Evolutionary conservation across 805 yeast genomes (phyloP), one percentile per base, ranked within the genome.

Genomic region (Candida nemodendra): DNA sequence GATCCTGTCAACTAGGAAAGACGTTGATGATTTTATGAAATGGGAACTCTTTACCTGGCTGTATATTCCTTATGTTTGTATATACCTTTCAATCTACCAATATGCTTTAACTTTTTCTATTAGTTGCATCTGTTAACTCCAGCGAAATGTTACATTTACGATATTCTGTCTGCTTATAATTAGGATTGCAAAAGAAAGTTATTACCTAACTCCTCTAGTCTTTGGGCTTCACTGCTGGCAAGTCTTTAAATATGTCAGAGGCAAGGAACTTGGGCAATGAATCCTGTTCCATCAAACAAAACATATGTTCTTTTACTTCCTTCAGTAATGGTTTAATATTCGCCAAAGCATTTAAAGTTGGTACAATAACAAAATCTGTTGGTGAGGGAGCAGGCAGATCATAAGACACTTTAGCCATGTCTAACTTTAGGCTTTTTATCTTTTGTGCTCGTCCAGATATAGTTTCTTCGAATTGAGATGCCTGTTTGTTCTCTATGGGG

Each of bases 191-290:
- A n/a, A n/a, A n/a, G n/a, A n/a, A n/a, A n/a, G n/a, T n/a, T n/a
- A n/a, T n/a, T n/a, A n/a, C n/a, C n/a, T n/a, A n/a, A n/a, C n/a
- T 27, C 26, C 21, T 31, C 27, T n/a, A 19, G 26, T 31, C 17
- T 25, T 27, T 26, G 15, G 35, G 39, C 21, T 34, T 31, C 15
- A 37, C 39, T 3, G 39, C 41, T 4, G 52, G 46, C 7, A 68
- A 62, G 24, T 64, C 68, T 31, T 49, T 56, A 37, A 62, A 65
- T 4, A 63, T 45, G 4, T 64, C 65, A 0, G 79, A 72, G 8
- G 53, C 56, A 25, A 81, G 41, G 48, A 86, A 85, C 55, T 84
- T 85, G 3, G 84, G 84, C 27, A 82, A 68, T 6, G 93, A 83
- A 61, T 86, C 95, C 24, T 59, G 69, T 47, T 81, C 84, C 83